Evolutionary conservation across 176 grass and related monocot genomes (phyloP).

Genomic region (Musa schizocarpa): DNA sequence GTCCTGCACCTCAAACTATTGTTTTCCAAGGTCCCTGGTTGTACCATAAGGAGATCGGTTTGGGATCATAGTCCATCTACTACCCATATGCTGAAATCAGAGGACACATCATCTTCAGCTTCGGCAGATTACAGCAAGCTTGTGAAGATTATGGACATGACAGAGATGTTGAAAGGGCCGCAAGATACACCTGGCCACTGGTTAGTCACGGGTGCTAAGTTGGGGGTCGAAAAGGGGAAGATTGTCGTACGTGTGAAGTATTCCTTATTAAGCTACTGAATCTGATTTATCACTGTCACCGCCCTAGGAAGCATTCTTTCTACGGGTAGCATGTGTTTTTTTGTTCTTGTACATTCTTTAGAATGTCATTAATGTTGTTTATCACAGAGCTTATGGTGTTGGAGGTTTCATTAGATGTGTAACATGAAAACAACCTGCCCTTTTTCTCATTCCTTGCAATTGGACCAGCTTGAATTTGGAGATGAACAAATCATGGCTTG

Average conservation of each 20-base stretch:
- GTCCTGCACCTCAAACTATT: conserved; percentile 88
- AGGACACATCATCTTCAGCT: conserved; percentile 64
- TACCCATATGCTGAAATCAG: conserved; percentile 25
- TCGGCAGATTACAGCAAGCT: conserved; percentile 70
- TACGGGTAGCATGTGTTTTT: conserved; percentile 7
- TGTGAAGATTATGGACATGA: conserved; percentile 78
- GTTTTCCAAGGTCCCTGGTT: conserved; percentile 91
- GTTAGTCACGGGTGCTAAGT: conserved; percentile 91
- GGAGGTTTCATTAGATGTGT: not conserved
- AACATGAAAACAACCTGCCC: not conserved
- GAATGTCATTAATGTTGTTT: not conserved
- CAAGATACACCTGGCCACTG: conserved; percentile 89
- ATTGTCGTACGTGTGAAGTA: conserved; percentile 92
- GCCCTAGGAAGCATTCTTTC: conserved; percentile 9
- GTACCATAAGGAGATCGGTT: conserved; percentile 93
- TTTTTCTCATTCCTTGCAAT: no score
- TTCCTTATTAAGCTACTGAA: conserved; percentile 97
- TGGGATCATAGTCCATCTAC: conserved; percentile 88
- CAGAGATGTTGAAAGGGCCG: conserved; percentile 69
- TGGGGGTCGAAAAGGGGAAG: conserved; percentile 85
- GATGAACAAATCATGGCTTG: no score
- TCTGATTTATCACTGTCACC: not conserved
- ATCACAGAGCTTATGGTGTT: not conserved
- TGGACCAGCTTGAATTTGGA: no score
- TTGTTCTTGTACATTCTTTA: conserved; percentile 19